Conservation (phyloP, 176 grass and related monocot species). For the Phyllostachys edulis region DNA sequence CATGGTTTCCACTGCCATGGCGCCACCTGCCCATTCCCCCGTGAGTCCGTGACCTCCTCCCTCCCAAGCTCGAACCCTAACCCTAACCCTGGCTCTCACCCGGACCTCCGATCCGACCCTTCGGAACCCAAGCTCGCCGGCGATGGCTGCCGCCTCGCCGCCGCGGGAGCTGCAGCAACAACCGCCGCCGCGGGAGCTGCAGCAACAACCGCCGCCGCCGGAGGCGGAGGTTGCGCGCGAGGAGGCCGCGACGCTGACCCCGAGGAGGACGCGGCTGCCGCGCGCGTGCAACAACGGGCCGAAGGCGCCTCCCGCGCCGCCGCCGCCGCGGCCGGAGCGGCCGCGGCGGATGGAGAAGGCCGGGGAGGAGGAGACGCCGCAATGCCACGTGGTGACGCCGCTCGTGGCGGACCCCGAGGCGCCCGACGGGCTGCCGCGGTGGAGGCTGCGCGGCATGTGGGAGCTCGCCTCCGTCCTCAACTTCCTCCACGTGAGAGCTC, state of each 20-base stretch:
- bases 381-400: constrained; percentile 66
- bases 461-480: constrained; percentile 87
- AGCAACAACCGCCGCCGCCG: neutral
- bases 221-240: constrained; percentile 15
- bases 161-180: too few relatives aligned
- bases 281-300: constrained; percentile 74
- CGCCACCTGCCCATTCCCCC: constrained; percentile 24
- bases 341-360: constrained; percentile 38
- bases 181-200: constrained; percentile 26
- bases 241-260: neutral
- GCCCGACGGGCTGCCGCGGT: constrained; percentile 52
- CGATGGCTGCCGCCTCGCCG: constrained; percentile 26
- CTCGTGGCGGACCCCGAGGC: constrained; percentile 56
- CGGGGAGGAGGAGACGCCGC: constrained; percentile 36
- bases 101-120: neutral
- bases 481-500: constrained; percentile 77
- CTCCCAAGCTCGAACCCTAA: constrained; percentile 11
- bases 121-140: constrained; percentile 15
- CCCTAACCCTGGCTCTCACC: neutral
- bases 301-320: neutral
- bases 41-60: constrained; percentile 36
- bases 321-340: constrained; percentile 41
- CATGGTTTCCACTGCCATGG: constrained; percentile 41
- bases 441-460: constrained; percentile 88
- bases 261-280: constrained; percentile 58